phyloP scores from a whole-genome alignment of 768 basidiomycete species.

The Kondoa subrosea region DNA sequence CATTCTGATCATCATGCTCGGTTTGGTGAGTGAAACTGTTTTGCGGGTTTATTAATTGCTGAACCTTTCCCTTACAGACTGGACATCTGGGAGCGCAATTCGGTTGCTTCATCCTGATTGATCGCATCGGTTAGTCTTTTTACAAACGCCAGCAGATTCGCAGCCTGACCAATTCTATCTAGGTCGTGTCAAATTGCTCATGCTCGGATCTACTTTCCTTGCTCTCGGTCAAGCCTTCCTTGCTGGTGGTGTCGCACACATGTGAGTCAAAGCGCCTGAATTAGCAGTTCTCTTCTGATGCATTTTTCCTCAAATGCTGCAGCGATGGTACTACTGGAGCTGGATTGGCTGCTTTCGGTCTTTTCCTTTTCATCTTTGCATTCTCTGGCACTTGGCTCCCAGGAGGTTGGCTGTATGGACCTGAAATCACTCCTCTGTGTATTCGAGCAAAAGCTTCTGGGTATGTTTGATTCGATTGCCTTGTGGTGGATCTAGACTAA shows the following conservation, averaged over 20 bases:
- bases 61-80: too few relatives aligned
- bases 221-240: neutral
- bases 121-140: too few relatives aligned
- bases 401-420: slow-evolving; percentile 20
- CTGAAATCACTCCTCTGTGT: slow-evolving; percentile 21
- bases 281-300: too few relatives aligned
- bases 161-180: too few relatives aligned
- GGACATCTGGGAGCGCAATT: neutral
- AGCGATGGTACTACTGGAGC: slow-evolving; percentile 11
- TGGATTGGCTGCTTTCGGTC: slow-evolving; percentile 20
- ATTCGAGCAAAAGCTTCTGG: slow-evolving; percentile 21
- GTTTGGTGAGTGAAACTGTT: too few relatives aligned
- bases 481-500: too few relatives aligned
- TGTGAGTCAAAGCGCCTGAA: too few relatives aligned
- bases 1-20: slow-evolving; percentile 13
- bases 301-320: too few relatives aligned
- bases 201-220: slow-evolving; percentile 1
- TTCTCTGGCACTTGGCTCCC: slow-evolving; percentile 14
- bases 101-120: slow-evolving; percentile 22
- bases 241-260: slow-evolving; percentile 22
- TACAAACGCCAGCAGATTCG: too few relatives aligned
- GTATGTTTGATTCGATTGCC: slow-evolving; percentile 15
- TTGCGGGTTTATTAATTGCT: too few relatives aligned
- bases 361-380: slow-evolving; percentile 20
- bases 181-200: slow-evolving; percentile 11